phyloP scores from a whole-genome alignment of 805 yeast species.

The Spathaspora girioi region DNA sequence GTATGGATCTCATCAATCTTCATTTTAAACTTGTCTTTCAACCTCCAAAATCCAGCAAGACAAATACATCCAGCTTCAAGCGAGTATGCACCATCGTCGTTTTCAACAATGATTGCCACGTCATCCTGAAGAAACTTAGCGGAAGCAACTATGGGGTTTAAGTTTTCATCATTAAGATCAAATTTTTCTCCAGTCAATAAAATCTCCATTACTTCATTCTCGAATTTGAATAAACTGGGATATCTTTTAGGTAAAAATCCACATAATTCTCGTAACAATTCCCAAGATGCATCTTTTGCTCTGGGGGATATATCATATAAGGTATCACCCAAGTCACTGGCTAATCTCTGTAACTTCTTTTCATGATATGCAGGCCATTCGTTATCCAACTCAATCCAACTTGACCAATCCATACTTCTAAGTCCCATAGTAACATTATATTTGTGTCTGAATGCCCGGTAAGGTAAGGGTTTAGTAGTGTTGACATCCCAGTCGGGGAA shows the following conservation, averaged over 20 bases:
- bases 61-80: slow-evolving; percentile 60
- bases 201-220: slow-evolving; percentile 47
- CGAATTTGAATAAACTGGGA: slow-evolving; percentile 48
- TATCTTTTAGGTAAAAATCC: slow-evolving; percentile 53
- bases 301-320: slow-evolving; percentile 46
- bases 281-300: slow-evolving; percentile 54
- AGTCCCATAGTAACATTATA: slow-evolving; percentile 70
- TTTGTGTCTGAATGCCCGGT: slow-evolving; percentile 63
- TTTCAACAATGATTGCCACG: slow-evolving; percentile 63
- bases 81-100: slow-evolving; percentile 51
- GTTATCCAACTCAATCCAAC: slow-evolving; percentile 67
- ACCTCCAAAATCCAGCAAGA: slow-evolving; percentile 69
- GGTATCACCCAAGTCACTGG: slow-evolving; percentile 1
- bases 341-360: slow-evolving; percentile 48
- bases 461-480: slow-evolving; percentile 54
- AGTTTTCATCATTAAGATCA: slow-evolving; percentile 19
- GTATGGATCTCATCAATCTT: slow-evolving; percentile 59
- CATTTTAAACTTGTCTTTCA: slow-evolving; percentile 54
- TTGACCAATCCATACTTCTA: slow-evolving; percentile 54
- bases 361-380: slow-evolving; percentile 58
- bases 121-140: slow-evolving; percentile 63
- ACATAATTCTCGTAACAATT: slow-evolving; percentile 51
- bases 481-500: slow-evolving; percentile 47
- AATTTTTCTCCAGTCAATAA: slow-evolving; percentile 52
- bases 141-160: slow-evolving; percentile 59